Percentiles rank a stretch among this genome's conserved stretches.
These are phyloP conservation scores for Gaertneriomyces sp. DNA, from an alignment of 192 early-diverging fungal genomes.

Conservation along the genomic window DNA sequence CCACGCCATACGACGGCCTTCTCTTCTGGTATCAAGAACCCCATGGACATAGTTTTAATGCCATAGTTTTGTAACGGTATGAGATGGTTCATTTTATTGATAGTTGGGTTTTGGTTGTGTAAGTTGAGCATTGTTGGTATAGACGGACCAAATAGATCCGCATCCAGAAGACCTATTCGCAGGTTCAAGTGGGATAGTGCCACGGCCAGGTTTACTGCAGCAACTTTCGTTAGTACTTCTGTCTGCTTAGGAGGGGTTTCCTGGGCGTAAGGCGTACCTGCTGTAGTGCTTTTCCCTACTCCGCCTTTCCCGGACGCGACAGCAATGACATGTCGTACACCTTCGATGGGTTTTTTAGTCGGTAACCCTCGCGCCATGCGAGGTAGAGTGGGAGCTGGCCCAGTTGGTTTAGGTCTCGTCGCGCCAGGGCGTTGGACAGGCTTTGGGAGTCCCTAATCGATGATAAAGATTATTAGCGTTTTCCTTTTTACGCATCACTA, in stretches of 20 bases:
- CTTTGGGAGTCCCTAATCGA: not conserved
- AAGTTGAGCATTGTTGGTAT: slow-evolving; percentile 83
- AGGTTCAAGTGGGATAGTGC: slow-evolving; percentile 57
- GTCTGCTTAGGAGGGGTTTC: not conserved
- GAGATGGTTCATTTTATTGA: slow-evolving; percentile 54
- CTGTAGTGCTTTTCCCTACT: slow-evolving; percentile 84
- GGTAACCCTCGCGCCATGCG: slow-evolving; percentile 60
- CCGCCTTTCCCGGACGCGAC: slow-evolving; percentile 90
- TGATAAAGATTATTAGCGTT: too few relatives aligned
- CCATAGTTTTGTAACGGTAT: slow-evolving; percentile 81
- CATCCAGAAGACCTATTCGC: slow-evolving; percentile 70
- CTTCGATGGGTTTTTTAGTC: slow-evolving; percentile 60
- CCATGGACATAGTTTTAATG: slow-evolving; percentile 87
- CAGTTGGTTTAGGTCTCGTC: not conserved
- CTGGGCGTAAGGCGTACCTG: slow-evolving; percentile 46
- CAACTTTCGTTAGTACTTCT: not conserved
- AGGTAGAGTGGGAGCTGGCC: slow-evolving; percentile 18
- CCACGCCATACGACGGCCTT: slow-evolving; percentile 85
- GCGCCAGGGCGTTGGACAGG: slow-evolving; percentile 1
- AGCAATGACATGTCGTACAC: slow-evolving; percentile 71
- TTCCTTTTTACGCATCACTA: too few relatives aligned
- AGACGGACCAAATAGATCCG: slow-evolving; percentile 91
- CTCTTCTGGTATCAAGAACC: slow-evolving; percentile 73
- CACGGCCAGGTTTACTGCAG: slow-evolving; percentile 71
- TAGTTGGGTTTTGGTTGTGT: slow-evolving; percentile 59